phyloP scores from a whole-genome alignment of 2,329 filamentous ascomycete species.

The Talaromyces sp. region DNA sequence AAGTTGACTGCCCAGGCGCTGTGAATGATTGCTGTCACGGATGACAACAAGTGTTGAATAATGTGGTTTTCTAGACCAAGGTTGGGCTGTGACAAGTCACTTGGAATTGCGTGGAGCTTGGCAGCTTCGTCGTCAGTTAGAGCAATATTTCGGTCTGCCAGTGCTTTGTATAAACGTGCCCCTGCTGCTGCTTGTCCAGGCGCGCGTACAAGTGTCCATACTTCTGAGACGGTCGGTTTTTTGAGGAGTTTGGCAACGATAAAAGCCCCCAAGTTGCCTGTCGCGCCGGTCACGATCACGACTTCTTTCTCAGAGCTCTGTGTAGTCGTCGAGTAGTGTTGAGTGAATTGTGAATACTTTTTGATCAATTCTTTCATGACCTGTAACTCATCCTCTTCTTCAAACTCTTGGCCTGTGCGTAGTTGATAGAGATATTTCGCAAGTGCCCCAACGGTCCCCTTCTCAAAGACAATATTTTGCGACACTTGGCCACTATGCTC shows the following conservation, averaged over 20 bases:
- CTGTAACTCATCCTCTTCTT: constrained; percentile 22
- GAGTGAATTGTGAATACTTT: constrained; percentile 36
- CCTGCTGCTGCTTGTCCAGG: constrained; percentile 36
- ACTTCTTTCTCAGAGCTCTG: constrained; percentile 19
- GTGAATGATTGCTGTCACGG: constrained; percentile 55
- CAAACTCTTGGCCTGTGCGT: constrained; percentile 28
- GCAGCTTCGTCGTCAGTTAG: constrained; percentile 15
- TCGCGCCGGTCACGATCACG: constrained; percentile 58
- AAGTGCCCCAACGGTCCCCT: constrained; percentile 46
- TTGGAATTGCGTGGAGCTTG: constrained; percentile 47
- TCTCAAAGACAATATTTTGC: constrained; percentile 57
- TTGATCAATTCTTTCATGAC: constrained; percentile 47
- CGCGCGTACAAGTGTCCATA: constrained; percentile 57
- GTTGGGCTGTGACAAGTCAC: constrained; percentile 42
- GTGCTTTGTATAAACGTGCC: constrained; percentile 42
- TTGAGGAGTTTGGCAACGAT: constrained; percentile 44
- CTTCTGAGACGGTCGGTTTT: constrained; percentile 32
- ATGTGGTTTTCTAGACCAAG: constrained; percentile 45
- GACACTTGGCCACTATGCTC: constrained; percentile 35
- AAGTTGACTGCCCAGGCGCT: constrained; percentile 65
- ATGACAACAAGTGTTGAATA: constrained; percentile 39
- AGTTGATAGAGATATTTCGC: constrained; percentile 30
- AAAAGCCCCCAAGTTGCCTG: constrained; percentile 61
- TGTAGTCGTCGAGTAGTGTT: constrained; percentile 19
- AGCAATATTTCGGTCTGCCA: constrained; percentile 34